Base-by-base conservation (phyloP, 352 stramenopile genomes). In the Pythium rishiriense region DNA sequence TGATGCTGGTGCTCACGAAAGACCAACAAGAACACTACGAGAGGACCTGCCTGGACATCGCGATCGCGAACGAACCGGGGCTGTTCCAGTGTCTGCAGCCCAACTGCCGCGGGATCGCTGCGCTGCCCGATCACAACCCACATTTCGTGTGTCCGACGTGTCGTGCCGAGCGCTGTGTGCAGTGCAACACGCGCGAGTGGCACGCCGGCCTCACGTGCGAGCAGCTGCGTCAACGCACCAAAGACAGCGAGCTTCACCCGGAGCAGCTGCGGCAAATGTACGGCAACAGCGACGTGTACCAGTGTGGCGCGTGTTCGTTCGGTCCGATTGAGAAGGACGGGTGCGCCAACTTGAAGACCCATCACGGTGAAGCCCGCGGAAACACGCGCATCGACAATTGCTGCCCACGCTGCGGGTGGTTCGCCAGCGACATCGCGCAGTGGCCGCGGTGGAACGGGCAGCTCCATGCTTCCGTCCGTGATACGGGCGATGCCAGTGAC, bases 171-270 rank as follows among this genome's bases (percentile, higher is more conserved):
- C 54, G 64, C 17, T 72, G 64, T 31, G 58, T 61, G 37, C 41
- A 56, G 26, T 72, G 65, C 48, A 72, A 72, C 43, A 64, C 65
- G 29, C 65, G 47, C 26, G 53, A 54, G 31, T 72, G 65, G 65
- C 65, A 64, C 48, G 58, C 48, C 21, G 65, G 53, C 0, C 51
- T 60, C 19, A 68, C 58, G 15, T 72, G 65, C 24, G 58, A 61
- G 21, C 52, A 72, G 65, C 37, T 42, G 15, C 33, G 35, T 5
- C 65, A 68, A 42, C 58, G 61, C 31, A 6, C 21, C 22, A 33
- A 35, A 5, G 52, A 64, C 47, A 68, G 42, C 35, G 35, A 62
- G 26, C 60, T 72, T 26, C 68, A 76, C 29, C 21, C 50, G 0
- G 49, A 66, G 59, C 59, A 66, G 50, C 59, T 66, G 15, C 49